Conservation (phyloP, 139 green algal genomes). For the Closterium sp. region DNA sequence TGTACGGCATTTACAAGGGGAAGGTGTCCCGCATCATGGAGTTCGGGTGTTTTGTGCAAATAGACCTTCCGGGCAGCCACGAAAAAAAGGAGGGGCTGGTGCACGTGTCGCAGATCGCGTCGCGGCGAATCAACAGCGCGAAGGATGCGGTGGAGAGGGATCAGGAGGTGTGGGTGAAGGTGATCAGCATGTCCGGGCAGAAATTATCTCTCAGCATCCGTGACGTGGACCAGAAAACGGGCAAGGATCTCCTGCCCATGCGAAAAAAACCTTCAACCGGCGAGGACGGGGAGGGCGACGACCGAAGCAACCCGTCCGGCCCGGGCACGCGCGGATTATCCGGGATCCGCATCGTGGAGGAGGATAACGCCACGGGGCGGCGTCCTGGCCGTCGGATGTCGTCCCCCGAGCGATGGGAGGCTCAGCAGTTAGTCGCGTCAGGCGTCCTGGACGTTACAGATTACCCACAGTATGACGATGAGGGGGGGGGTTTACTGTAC, state of each 20-base stretch:
- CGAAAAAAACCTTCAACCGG: neutral
- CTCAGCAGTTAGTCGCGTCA: slow-evolving; percentile 70
- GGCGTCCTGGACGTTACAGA: slow-evolving; percentile 86
- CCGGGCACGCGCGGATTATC: slow-evolving; percentile 72
- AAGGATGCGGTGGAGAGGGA: slow-evolving; percentile 74
- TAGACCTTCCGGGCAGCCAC: slow-evolving; percentile 59
- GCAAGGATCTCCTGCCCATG: slow-evolving; percentile 72
- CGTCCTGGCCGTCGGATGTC: slow-evolving; percentile 67
- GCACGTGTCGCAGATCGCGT: slow-evolving; percentile 85
- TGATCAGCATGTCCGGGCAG: slow-evolving; percentile 66
- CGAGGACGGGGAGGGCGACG: slow-evolving; percentile 40
- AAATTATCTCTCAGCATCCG: slow-evolving; percentile 83
- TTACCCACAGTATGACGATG: slow-evolving; percentile 86
- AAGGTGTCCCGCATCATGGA: slow-evolving; percentile 84
- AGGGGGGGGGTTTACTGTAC: slow-evolving; percentile 56
- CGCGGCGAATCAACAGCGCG: slow-evolving; percentile 61
- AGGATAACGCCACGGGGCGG: slow-evolving; percentile 30
- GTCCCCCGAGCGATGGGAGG: slow-evolving; percentile 76
- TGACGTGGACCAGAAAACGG: slow-evolving; percentile 92
- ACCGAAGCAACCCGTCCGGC: slow-evolving; percentile 47
- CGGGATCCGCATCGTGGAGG: slow-evolving; percentile 71
- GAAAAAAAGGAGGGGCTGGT: slow-evolving; percentile 83
- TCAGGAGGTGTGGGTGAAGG: slow-evolving; percentile 65
- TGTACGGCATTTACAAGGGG: slow-evolving; percentile 74
- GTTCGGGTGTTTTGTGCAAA: slow-evolving; percentile 95